Conservation (phyloP, 805 yeast species). For the Yamadazyma scolyti region DNA sequence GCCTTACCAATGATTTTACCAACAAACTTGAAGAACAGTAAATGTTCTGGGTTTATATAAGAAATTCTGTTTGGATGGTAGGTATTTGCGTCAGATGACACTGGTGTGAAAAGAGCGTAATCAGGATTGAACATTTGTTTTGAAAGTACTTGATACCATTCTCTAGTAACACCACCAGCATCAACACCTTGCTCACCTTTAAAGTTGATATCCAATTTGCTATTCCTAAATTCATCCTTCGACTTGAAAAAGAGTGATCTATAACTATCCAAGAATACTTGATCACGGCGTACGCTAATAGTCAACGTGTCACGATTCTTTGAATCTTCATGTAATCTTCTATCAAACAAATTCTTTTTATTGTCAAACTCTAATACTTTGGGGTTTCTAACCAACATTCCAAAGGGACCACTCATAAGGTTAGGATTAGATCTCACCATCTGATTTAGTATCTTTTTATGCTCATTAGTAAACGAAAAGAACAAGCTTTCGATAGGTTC, state of each 20-base stretch:
- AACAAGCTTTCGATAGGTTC: slow-evolving; percentile 78
- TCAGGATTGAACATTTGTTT: slow-evolving; percentile 96
- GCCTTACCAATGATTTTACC: slow-evolving; percentile 96
- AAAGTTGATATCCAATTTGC: slow-evolving; percentile 77
- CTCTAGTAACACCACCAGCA: slow-evolving; percentile 97
- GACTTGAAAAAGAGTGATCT: slow-evolving; percentile 76
- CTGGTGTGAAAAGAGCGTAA: slow-evolving; percentile 87
- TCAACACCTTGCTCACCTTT: slow-evolving; percentile 95
- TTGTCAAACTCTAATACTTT: slow-evolving; percentile 91
- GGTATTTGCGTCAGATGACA: slow-evolving; percentile 86
- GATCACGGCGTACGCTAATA: slow-evolving; percentile 77
- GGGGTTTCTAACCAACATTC: slow-evolving; percentile 83
- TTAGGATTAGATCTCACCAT: slow-evolving; percentile 91
- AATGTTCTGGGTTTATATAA: slow-evolving; percentile 88
- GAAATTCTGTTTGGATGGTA: slow-evolving; percentile 95
- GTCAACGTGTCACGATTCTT: slow-evolving; percentile 48
- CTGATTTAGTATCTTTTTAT: slow-evolving; percentile 80
- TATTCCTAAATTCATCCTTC: slow-evolving; percentile 64
- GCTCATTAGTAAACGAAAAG: slow-evolving; percentile 84
- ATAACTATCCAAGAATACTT: slow-evolving; percentile 89
- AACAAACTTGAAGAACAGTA: slow-evolving; percentile 88
- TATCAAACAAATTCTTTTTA: slow-evolving; percentile 79
- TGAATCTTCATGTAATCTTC: slow-evolving; percentile 57
- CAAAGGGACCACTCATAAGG: slow-evolving; percentile 92
- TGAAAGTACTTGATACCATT: slow-evolving; percentile 93